Evolutionary conservation across 345 rosid genomes (phyloP), one percentile per base, ranked within the genome.

Genomic region (Jatropha curcas): DNA sequence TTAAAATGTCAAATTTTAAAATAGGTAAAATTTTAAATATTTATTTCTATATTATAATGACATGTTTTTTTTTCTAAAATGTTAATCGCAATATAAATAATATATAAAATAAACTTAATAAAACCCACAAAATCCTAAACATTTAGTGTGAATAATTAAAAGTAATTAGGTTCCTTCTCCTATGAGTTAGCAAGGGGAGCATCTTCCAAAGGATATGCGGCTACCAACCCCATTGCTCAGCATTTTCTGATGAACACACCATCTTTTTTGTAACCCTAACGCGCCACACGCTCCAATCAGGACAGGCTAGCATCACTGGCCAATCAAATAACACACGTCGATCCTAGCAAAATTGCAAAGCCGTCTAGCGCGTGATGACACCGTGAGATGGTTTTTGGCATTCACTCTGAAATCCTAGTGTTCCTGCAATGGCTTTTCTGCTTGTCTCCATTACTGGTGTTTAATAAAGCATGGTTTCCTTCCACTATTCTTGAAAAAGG

Each of bases 131-230:
- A n/a, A n/a, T n/a, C n/a, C n/a, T n/a, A n/a, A n/a, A n/a, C n/a
- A n/a, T n/a, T n/a, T n/a, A n/a, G n/a, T n/a, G n/a, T n/a, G n/a
- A n/a, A 2, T 35, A 35, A 4, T 35, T 35, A 41, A 16, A 52
- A 67, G 3, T 41, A 11, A n/a, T n/a, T 11, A 50, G 66, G 43
- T 34, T 72, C 59, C 67, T 73, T 78, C 71, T 41, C 12, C 70
- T 0, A 17, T 27, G 67, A 79, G 60, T 35, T 56, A 14, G 46
- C 45, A 45, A 60, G 27, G 68, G 65, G 71, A n/a, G 86, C 83
- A 85, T 85, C 86, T 83, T 83, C 85, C 80, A 79, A 37, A 64
- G 86, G 50, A 85, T 79, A 85, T 85, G 75, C 86, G 64, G 63
- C 79, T 81, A 80, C 67, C 64, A 5, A 4, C 53, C 53, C 68